Evolutionary conservation across 495 filamentous ascomycete genomes (phyloP).

Genomic region (Xylaria telfairii): DNA sequence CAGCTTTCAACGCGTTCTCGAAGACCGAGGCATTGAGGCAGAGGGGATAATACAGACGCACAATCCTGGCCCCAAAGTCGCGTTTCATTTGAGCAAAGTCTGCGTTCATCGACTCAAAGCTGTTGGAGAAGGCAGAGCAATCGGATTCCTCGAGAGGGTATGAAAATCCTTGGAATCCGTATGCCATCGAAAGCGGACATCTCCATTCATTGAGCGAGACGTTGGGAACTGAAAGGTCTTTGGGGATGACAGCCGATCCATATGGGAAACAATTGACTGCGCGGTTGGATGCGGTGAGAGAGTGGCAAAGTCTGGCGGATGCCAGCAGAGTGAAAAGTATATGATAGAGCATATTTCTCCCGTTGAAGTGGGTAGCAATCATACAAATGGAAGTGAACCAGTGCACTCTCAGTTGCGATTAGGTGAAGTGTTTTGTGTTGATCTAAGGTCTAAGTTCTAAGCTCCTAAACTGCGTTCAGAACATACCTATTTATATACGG

Average conservation of each 20-base stretch:
- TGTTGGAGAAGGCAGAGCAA: conserved; percentile 21
- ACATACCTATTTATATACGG: too few species aligned
- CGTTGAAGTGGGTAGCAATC: too few species aligned
- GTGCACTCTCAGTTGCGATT: too few species aligned
- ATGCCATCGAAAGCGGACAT: conserved; percentile 27
- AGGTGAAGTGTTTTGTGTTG: too few species aligned
- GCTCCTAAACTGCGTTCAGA: too few species aligned
- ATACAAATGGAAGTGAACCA: too few species aligned
- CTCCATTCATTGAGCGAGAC: conserved; percentile 26
- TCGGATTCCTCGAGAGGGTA: conserved; percentile 28
- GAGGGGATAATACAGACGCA: conserved; percentile 31
- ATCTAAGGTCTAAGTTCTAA: too few species aligned
- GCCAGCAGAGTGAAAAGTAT: neutral
- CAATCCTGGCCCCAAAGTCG: conserved; percentile 28
- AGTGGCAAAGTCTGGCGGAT: neutral
- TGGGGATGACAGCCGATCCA: conserved; percentile 22
- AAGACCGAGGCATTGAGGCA: conserved; percentile 29
- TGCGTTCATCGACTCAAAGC: conserved; percentile 28
- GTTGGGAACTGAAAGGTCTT: conserved; percentile 22
- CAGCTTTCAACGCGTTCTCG: conserved; percentile 29
- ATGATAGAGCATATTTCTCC: neutral
- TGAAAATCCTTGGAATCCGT: conserved; percentile 32
- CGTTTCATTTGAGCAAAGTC: conserved; percentile 29
- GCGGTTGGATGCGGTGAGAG: neutral
- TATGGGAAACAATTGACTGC: neutral